Conservation (phyloP, 805 yeast species). For the Torulaspora quercuum region DNA sequence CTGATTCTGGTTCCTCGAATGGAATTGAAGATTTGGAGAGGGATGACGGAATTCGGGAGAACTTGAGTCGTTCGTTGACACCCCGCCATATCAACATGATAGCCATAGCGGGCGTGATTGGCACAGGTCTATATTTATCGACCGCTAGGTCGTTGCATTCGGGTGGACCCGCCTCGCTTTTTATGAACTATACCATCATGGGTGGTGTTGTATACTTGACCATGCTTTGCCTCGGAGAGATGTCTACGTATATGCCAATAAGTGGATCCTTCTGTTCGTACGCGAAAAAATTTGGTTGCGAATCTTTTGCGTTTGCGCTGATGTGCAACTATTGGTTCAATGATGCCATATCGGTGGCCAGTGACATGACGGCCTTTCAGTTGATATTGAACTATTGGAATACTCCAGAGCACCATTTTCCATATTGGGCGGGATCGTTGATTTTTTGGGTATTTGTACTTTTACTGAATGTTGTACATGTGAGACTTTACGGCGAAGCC, state of each 20-base stretch:
- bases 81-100: constrained; percentile 74
- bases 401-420: constrained; percentile 34
- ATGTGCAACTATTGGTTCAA: constrained; percentile 69
- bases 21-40: constrained; percentile 3
- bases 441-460: constrained; percentile 53
- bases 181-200: constrained; percentile 48
- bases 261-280: constrained; percentile 57
- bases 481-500: constrained; percentile 58
- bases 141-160: constrained; percentile 48
- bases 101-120: constrained; percentile 74
- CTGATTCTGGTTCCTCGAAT: constrained; percentile 3
- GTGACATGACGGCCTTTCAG: constrained; percentile 60
- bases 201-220: constrained; percentile 52
- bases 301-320: constrained; percentile 66
- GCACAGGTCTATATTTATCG: constrained; percentile 62
- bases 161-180: constrained; percentile 53
- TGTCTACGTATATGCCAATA: constrained; percentile 52
- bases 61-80: constrained; percentile 35
- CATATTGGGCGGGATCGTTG: constrained; percentile 49
- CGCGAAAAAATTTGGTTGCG: constrained; percentile 59
- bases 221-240: constrained; percentile 53
- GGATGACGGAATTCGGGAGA: constrained; percentile 8
- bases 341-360: constrained; percentile 60
- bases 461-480: constrained; percentile 46
- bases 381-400: constrained; percentile 52